Conservation (phyloP, 129 eudicot genomes). For the Tagetes patula region DNA sequence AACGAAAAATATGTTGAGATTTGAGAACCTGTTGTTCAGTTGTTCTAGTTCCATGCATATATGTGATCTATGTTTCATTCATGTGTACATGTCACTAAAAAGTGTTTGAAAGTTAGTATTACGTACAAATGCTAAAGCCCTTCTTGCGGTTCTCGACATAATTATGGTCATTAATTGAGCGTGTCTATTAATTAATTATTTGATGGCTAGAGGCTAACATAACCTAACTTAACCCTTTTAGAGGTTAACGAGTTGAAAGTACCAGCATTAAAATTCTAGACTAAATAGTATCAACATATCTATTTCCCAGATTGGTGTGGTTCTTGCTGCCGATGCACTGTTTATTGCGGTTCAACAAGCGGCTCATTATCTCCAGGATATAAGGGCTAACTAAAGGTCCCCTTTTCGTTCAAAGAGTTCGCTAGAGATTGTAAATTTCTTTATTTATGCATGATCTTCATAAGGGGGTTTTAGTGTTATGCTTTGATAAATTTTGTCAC, state of each 20-base stretch:
- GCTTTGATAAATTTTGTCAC: slow-evolving; percentile 31
- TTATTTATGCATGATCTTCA: background rate
- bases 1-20: no score
- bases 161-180: background rate
- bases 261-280: background rate
- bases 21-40: no score
- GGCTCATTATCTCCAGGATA: slow-evolving; percentile 74
- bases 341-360: slow-evolving; percentile 75
- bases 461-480: slow-evolving; percentile 23
- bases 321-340: slow-evolving; percentile 77
- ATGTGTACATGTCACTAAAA: no score
- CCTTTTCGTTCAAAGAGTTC: background rate
- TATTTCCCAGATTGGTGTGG: slow-evolving; percentile 56
- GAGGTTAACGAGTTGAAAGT: background rate
- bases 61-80: no score
- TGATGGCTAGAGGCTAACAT: background rate
- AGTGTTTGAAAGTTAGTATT: background rate
- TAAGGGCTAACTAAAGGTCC: slow-evolving; percentile 53
- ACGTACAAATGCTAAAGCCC: background rate
- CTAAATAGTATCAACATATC: slow-evolving; percentile 11
- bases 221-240: background rate
- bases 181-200: background rate
- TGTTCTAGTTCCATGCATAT: no score
- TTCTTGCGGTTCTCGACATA: background rate
- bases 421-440: slow-evolving; percentile 8